Evolutionary conservation across 176 grass and related monocot genomes (phyloP), one percentile per base, ranked within the genome.

Genomic region (Pharus latifolius): DNA sequence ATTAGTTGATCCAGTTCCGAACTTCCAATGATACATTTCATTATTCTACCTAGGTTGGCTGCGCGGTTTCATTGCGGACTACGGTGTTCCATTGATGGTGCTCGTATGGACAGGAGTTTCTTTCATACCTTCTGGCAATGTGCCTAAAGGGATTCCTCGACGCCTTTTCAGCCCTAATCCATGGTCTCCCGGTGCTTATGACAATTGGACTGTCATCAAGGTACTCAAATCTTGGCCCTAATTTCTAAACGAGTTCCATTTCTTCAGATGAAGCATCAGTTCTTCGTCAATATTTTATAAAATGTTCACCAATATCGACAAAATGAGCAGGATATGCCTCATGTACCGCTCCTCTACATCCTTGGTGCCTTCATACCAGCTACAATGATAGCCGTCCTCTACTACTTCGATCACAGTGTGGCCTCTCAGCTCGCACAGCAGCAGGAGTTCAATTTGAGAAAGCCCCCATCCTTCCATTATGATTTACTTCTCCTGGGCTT

Each of bases 381-480:
- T 19, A 99, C 90, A 0, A 95, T 99, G 96, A 99, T 99, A 54
- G 84, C 96, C 66, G 96, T 99, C 47, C 82, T 99, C 12, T 99
- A 99, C 48, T 99, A 91, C 52, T 99, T 99, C 7, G 96, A 99
- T 80, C 96, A 99, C 67, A 99, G 96, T 8, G 96, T 99, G 9
- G 96, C 96, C 17, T 99, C 96, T 67, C 96, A 99, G 49, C 87
- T 99, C 54, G 87, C 96, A 56, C 96, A 99, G 80, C 96, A 99
- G 77, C 51, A 83, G 34, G 96, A 99, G 73, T 99, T 99, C 65
- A 99, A 99, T 72, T 48, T 99, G 46, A 99, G 90, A 76, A 99
- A 95, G n/a, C 96, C 96, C 14, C 82, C 90, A 20, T 91, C 90
- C 45, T 99, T 99, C 72, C 90, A 99, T 72, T 99, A 99, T 33